Evolutionary conservation across 2,329 filamentous ascomycete species (phyloP), one percentile per base, ranked within the genome.

Genomic region (Nectriaceae sp.): DNA sequence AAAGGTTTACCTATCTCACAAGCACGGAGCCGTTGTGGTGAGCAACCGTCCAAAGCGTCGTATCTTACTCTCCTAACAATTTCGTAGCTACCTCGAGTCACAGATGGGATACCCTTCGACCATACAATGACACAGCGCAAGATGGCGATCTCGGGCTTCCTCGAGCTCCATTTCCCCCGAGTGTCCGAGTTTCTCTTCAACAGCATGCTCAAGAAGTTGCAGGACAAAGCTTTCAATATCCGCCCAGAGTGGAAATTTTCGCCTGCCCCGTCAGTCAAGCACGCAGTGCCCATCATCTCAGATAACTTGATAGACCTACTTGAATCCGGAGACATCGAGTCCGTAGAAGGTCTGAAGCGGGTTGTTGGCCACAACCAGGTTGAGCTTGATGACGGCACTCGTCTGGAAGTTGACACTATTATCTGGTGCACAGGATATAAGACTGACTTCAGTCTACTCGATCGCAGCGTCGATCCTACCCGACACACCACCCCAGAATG

Each of bases 1-100:
- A 4, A 68, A 73, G 31, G 62, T 75, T 3, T 76, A 71, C 59
- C 53, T 74, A 10, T 71, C 73, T 8, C 73, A 75, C 35, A 68
- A 68, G 0, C 66, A 67, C 2, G 73, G 73, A 3, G 58, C 61
- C 2, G 45, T 70, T 26, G 57, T 75, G 13, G 64, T 75, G 40
- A 58, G 62, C 43, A 56, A 57, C 20, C 55, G 16, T 5, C 13
- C 40, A 11, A 24, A n/a, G 8, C 5, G 3, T 8, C 8, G 20
- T 15, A 2, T 5, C 21, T 20, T 22, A 43, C 11, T 13, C 18
- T 21, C 41, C 16, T 37, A 8, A 24, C 20, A 18, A n/a, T n/a
- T 29, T 11, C 1, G 2, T 22, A 69, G 63, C 37, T 69, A 16
- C 60, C 64, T 8, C 56, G 66, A 15, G 51, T 55, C n/a, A 33